phyloP scores from a whole-genome alignment of 2,329 filamentous ascomycete species.

The Alternaria triticina region DNA sequence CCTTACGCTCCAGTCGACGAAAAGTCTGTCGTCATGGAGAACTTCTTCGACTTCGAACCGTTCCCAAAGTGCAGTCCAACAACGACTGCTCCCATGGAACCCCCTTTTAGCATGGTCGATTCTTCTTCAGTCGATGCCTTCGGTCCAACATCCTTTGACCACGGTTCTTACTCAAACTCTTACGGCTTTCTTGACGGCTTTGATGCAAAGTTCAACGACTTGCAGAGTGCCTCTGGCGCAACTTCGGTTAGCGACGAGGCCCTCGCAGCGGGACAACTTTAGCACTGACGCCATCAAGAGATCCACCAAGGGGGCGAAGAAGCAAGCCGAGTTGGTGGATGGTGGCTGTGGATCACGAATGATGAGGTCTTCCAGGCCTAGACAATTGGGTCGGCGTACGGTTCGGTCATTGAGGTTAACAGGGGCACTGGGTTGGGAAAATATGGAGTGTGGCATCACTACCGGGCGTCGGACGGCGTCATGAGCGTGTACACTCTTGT shows the following conservation, averaged over 20 bases:
- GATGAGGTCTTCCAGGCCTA: constrained; percentile 35
- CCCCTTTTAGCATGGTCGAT: constrained; percentile 41
- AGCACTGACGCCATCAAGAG: constrained; percentile 35
- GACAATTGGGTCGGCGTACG: constrained; percentile 36
- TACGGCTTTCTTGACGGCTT: constrained; percentile 47
- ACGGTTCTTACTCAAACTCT: constrained; percentile 35
- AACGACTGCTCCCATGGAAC: constrained; percentile 26
- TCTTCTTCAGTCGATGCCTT: constrained; percentile 42
- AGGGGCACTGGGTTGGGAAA: constrained; percentile 19
- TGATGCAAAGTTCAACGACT: constrained; percentile 51
- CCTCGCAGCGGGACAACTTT: constrained; percentile 51
- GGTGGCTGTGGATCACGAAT: constrained; percentile 34
- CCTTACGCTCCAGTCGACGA: constrained; percentile 47
- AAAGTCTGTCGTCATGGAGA: constrained; percentile 45
- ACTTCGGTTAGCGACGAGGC: constrained; percentile 57
- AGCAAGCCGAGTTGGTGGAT: constrained; percentile 29
- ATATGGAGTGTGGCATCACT: constrained; percentile 19
- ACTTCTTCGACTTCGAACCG: constrained; percentile 50
- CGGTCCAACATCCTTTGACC: constrained; percentile 41
- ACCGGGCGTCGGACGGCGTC: constrained; percentile 32
- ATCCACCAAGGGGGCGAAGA: constrained; percentile 29
- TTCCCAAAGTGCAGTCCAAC: constrained; percentile 41
- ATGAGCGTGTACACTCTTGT: constrained; percentile 27
- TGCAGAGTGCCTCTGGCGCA: constrained; percentile 56
- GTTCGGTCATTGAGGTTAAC: constrained; percentile 31